Conservation (phyloP, 495 filamentous ascomycete genomes). For the Penicillium verhagenii region DNA sequence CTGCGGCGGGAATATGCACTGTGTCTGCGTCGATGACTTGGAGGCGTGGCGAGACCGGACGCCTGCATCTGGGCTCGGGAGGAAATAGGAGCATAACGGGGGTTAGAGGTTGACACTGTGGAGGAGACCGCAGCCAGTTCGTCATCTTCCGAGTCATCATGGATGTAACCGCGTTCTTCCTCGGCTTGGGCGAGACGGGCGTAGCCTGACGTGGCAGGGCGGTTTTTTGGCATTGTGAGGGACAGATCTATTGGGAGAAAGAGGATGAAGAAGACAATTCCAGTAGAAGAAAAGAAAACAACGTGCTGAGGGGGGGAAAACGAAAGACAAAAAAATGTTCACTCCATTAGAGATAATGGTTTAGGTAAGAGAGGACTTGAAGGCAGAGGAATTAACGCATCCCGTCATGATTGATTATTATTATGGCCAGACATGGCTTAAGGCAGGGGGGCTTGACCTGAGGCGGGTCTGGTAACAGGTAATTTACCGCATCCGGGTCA, state of each 20-base stretch:
- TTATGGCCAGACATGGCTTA: constrained; percentile 20
- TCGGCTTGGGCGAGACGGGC: constrained; percentile 90
- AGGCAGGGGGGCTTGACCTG: constrained; percentile 17
- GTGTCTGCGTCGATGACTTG: constrained; percentile 45
- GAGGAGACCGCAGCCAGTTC: constrained; percentile 54
- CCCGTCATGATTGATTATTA: constrained; percentile 25
- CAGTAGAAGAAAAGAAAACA: constrained; percentile 14
- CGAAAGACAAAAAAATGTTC: constrained; percentile 17
- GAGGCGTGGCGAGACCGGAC: constrained; percentile 37
- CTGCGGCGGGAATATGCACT: constrained; percentile 51
- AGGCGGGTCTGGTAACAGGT: constrained; percentile 8
- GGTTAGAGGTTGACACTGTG: constrained; percentile 59
- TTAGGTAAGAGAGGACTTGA: constrained; percentile 4
- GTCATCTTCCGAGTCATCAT: constrained; percentile 73
- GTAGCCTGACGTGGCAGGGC: constrained; percentile 84
- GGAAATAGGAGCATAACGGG: constrained; percentile 68
- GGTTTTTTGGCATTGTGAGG: constrained; percentile 50
- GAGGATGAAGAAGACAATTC: constrained; percentile 5
- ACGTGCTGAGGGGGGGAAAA: constrained; percentile 13
- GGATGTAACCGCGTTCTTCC: constrained; percentile 55
- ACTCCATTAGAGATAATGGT: constrained; percentile 25
- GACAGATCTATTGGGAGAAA: constrained; percentile 16
- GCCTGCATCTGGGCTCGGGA: constrained; percentile 50
- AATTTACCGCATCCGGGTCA: constrained; percentile 21
- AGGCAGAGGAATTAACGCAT: constrained; percentile 20